Conservation (phyloP, 2,329 filamentous ascomycete genomes). For the Clarireedia sp. region DNA sequence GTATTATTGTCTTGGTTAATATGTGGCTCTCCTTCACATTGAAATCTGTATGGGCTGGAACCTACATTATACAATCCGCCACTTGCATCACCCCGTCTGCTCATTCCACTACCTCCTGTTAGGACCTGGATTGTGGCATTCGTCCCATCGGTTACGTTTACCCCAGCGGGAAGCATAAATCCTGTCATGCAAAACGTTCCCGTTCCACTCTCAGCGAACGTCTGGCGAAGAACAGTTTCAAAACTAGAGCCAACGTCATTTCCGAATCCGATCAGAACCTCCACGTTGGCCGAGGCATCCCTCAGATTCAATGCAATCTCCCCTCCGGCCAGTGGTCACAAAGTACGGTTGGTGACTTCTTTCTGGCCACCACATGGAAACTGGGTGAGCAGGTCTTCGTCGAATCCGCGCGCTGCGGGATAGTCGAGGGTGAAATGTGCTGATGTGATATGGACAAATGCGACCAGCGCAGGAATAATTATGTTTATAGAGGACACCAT, state of each 20-base stretch:
- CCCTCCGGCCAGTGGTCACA: conserved; percentile 40
- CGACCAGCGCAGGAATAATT: conserved; percentile 31
- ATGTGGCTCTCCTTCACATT: background rate
- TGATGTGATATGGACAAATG: conserved; percentile 31
- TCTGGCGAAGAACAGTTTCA: conserved; percentile 20
- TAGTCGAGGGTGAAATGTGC: conserved; percentile 51
- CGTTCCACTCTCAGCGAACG: conserved; percentile 19
- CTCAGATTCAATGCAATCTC: conserved; percentile 45
- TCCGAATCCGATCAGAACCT: conserved; percentile 23
- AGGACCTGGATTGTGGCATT: conserved; percentile 64
- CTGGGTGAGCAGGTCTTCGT: conserved; percentile 33
- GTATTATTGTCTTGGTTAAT: background rate
- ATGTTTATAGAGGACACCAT: background rate
- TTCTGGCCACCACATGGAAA: conserved; percentile 40
- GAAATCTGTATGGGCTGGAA: background rate
- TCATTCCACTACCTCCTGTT: conserved; percentile 48
- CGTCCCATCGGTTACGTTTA: conserved; percentile 48
- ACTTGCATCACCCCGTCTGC: conserved; percentile 12
- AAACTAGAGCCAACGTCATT: conserved; percentile 18
- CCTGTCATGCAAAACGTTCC: conserved; percentile 60
- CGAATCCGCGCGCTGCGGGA: conserved; percentile 40
- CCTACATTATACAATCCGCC: conserved; percentile 57
- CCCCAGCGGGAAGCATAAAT: conserved; percentile 38
- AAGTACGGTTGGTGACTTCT: conserved; percentile 36
- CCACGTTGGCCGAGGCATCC: conserved; percentile 32